Conservation (phyloP, 2,329 filamentous ascomycete species). For the Talaromyces sp. region DNA sequence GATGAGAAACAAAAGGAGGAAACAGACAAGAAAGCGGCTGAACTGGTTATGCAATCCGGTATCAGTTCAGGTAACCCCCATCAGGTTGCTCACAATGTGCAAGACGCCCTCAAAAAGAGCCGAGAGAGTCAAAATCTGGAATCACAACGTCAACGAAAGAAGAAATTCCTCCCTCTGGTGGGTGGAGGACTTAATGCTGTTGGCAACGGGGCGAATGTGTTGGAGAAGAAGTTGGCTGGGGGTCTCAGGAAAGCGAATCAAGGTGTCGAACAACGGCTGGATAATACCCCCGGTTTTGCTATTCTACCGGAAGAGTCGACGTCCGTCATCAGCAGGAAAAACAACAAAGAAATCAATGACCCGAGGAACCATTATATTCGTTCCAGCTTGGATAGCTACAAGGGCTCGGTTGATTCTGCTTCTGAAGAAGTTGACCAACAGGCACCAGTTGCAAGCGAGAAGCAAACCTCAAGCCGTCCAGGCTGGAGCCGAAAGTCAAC, state of each 20-base stretch:
- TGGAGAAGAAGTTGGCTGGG: constrained; percentile 44
- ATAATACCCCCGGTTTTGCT: constrained; percentile 32
- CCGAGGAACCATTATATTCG: constrained; percentile 9
- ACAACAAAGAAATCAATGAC: constrained; percentile 5
- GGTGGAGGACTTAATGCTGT: constrained; percentile 50
- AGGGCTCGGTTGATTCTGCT: background rate
- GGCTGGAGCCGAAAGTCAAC: constrained; percentile 32
- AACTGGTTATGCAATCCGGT: constrained; percentile 45
- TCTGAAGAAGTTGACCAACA: background rate
- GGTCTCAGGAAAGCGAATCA: constrained; percentile 38
- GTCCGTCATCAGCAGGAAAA: background rate
- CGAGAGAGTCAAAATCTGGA: constrained; percentile 6
- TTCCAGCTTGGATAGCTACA: constrained; percentile 10
- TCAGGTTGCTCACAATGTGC: constrained; percentile 48
- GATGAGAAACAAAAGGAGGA: constrained; percentile 45
- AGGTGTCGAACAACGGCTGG: constrained; percentile 32
- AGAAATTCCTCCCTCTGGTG: constrained; percentile 42
- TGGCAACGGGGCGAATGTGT: constrained; percentile 43
- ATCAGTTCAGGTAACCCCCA: constrained; percentile 55
- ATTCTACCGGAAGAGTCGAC: constrained; percentile 1
- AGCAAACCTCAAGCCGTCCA: constrained; percentile 18
- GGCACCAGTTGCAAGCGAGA: background rate
- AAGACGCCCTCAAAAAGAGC: constrained; percentile 41
- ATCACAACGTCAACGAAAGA: constrained; percentile 19
- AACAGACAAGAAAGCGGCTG: constrained; percentile 46